These are phyloP conservation scores for Polychaeton citri DNA, from an alignment of 2,329 filamentous ascomycete genomes.

Conservation along the genomic window DNA sequence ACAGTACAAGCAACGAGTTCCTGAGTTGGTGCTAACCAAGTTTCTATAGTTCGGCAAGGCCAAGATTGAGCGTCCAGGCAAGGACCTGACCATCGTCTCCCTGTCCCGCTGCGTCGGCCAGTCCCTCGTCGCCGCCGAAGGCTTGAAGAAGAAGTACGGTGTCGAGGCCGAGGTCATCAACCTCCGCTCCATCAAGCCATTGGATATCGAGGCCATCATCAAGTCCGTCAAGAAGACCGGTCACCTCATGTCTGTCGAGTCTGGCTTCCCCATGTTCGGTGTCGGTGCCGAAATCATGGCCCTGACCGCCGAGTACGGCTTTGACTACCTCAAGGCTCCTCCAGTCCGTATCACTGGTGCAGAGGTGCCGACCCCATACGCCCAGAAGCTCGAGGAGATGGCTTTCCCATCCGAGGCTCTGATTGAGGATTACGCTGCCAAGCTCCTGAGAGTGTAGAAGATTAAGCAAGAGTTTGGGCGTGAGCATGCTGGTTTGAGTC, in stretches of 20 bases:
- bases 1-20: slow-evolving; percentile 1
- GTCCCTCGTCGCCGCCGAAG: slow-evolving; percentile 74
- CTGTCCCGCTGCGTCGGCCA: slow-evolving; percentile 93
- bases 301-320: slow-evolving; percentile 91
- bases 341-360: slow-evolving; percentile 90
- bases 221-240: slow-evolving; percentile 98
- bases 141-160: slow-evolving; percentile 91
- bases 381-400: slow-evolving; percentile 86
- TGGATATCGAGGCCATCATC: slow-evolving; percentile 89
- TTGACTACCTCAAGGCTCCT: slow-evolving; percentile 92
- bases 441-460: slow-evolving; percentile 67
- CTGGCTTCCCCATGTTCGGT: slow-evolving; percentile 90
- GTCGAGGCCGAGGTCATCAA: slow-evolving; percentile 96
- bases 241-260: slow-evolving; percentile 82
- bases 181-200: slow-evolving; percentile 90
- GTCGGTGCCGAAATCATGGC: slow-evolving; percentile 88
- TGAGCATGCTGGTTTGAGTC: no score
- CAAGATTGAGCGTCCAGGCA: slow-evolving; percentile 93
- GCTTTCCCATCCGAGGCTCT: slow-evolving; percentile 80
- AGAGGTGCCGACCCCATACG: slow-evolving; percentile 94
- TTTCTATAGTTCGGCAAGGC: slow-evolving; percentile 83
- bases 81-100: slow-evolving; percentile 89
- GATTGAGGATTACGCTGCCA: slow-evolving; percentile 78
- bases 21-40: no score
- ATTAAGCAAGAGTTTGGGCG: neutral